Conservation (phyloP, 345 rosid species). For the Linum trigynum region DNA sequence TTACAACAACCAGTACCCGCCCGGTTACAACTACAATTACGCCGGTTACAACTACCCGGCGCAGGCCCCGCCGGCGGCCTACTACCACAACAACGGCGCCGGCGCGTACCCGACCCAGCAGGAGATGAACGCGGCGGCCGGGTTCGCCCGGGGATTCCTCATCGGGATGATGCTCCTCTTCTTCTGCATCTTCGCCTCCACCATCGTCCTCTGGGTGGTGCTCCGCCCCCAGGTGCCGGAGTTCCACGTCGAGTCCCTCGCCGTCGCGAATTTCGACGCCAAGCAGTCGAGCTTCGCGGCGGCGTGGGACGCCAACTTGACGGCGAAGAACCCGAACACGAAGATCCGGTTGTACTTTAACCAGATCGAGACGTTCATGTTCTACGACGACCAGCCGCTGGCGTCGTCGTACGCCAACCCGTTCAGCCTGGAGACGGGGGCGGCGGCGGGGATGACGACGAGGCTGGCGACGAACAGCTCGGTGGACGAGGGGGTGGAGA, state of each 20-base stretch:
- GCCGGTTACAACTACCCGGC: conserved; percentile 11
- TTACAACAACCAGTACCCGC: conserved; percentile 1
- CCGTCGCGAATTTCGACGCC: conserved; percentile 45
- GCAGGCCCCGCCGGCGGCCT: conserved; percentile 35
- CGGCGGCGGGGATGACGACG: neutral
- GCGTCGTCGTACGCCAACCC: conserved; percentile 14
- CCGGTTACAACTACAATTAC: neutral
- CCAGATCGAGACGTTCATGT: conserved; percentile 41
- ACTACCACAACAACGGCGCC: conserved; percentile 22
- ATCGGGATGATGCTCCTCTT: conserved; percentile 28
- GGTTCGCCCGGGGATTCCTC: conserved; percentile 31
- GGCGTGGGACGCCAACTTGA: conserved; percentile 39
- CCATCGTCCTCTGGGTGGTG: conserved; percentile 47
- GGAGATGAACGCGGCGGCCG: conserved; percentile 3
- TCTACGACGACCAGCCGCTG: conserved; percentile 24
- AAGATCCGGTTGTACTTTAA: conserved; percentile 50
- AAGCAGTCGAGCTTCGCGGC: conserved; percentile 22
- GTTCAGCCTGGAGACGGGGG: conserved; percentile 10
- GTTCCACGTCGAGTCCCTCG: conserved; percentile 38
- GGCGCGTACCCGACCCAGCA: conserved; percentile 2
- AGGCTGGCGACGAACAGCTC: neutral
- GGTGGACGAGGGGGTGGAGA: conserved; percentile 1
- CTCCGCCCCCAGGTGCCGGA: conserved; percentile 44
- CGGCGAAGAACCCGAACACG: conserved; percentile 57
- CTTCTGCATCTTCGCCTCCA: conserved; percentile 21